A percentile compares a stretch with the other conserved stretches of the same genome.
Evolutionary conservation across 306 rosid species (phyloP).

Genomic region (Cyamopsis tetragonoloba): DNA sequence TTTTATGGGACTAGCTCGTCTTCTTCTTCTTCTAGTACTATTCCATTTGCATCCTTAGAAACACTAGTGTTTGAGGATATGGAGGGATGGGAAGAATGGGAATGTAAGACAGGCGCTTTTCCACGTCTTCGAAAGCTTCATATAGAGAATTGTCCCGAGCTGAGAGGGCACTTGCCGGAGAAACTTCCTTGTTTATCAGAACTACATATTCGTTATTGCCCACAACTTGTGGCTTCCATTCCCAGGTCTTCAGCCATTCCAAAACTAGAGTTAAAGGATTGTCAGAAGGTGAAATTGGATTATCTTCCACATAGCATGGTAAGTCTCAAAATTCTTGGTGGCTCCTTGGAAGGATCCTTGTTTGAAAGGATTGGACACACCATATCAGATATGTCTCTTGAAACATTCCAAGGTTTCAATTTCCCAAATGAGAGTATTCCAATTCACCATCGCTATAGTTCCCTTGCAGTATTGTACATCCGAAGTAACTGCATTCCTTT

Average conservation of each 20-base stretch:
- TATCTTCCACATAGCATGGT: not conserved
- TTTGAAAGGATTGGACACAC: slow-evolving; percentile 2
- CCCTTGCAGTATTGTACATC: not conserved
- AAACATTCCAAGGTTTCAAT: rapidly evolving
- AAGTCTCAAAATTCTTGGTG: not conserved
- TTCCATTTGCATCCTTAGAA: not conserved
- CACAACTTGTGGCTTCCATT: not conserved
- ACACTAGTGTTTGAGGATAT: not conserved
- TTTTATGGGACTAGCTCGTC: not conserved
- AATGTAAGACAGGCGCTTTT: not conserved
- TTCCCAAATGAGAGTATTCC: not conserved
- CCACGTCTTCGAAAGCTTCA: not conserved
- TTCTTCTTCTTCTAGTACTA: too few species aligned
- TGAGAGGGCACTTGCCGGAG: not conserved
- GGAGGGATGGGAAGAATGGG: slow-evolving; percentile 12
- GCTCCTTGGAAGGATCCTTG: not conserved
- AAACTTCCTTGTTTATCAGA: not conserved
- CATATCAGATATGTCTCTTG: not conserved
- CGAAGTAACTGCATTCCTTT: not conserved
- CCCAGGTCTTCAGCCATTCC: not conserved
- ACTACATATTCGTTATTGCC: not conserved
- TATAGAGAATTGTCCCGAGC: not conserved
- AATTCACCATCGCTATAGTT: not conserved
- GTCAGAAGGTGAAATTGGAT: not conserved
- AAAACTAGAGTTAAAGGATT: not conserved